These are phyloP conservation scores for Linaria vulgaris DNA, from an alignment of 257 asterid species.

Conservation along the genomic window DNA sequence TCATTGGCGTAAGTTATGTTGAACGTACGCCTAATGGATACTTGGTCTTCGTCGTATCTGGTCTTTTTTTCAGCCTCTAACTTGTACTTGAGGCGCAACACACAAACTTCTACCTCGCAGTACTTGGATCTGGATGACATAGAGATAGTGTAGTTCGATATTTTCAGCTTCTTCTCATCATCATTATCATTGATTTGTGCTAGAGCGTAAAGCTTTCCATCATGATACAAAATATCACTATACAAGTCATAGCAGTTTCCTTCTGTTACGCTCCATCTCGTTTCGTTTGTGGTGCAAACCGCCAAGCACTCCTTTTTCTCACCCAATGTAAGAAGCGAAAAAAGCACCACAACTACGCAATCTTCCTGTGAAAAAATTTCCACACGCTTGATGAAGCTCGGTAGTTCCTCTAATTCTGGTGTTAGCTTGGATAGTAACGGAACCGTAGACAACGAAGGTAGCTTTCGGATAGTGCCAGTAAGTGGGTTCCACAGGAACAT, in stretches of 20 bases:
- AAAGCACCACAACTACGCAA: neutral
- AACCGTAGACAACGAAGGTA: neutral
- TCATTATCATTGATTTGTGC: neutral
- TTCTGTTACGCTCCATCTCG: neutral
- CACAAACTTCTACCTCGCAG: neutral
- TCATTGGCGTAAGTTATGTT: neutral
- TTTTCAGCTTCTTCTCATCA: neutral
- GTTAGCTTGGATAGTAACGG: neutral
- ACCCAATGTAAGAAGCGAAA: neutral
- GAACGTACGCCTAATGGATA: neutral
- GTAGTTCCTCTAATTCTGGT: neutral
- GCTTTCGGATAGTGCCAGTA: neutral
- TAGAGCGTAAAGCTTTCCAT: constrained; percentile 11
- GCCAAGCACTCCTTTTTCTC: neutral
- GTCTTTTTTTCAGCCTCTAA: neutral
- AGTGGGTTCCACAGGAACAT: constrained; percentile 8
- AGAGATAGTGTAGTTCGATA: too few species aligned
- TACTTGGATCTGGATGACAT: neutral
- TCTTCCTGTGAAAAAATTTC: neutral
- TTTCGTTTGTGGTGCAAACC: neutral
- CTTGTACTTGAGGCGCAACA: neutral
- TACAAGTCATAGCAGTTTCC: neutral
- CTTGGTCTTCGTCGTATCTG: neutral
- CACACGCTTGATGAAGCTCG: neutral
- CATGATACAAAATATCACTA: neutral